Percentiles rank a stretch among this genome's conserved stretches.
Evolutionary conservation across 495 filamentous ascomycete species (phyloP).

Genomic region (Entonaema liquescens): DNA sequence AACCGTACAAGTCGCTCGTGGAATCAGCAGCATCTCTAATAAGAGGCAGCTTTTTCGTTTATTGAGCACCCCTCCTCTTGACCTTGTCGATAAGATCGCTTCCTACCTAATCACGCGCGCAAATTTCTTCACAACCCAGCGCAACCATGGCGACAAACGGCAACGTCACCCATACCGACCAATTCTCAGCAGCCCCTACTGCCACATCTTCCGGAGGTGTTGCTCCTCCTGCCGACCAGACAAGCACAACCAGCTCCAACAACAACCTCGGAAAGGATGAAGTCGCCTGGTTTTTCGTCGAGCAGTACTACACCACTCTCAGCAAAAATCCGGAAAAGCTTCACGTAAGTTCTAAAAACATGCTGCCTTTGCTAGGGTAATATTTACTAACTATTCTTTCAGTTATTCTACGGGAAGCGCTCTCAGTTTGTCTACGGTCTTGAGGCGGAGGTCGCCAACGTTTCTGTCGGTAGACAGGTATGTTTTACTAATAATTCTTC

Average conservation of each 20-base stretch:
- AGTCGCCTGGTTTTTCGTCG: conserved; percentile 98
- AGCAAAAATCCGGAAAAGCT: conserved; percentile 94
- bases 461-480: conserved; percentile 86
- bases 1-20: conserved; percentile 20
- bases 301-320: conserved; percentile 98
- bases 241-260: conserved; percentile 30
- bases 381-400: conserved; percentile 5
- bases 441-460: conserved; percentile 84
- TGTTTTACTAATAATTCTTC: conserved; percentile 44
- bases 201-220: conserved; percentile 32
- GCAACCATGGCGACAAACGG: conserved; percentile 62
- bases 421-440: conserved; percentile 85
- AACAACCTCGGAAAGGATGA: conserved; percentile 74
- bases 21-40: conserved; percentile 15
- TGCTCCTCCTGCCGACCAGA: conserved; percentile 21
- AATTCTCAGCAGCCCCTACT: conserved; percentile 46
- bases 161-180: conserved; percentile 50
- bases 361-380: not conserved
- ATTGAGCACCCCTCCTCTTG: conserved; percentile 16
- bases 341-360: conserved; percentile 65
- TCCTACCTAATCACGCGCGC: conserved; percentile 34
- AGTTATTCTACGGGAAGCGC: conserved; percentile 83
- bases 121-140: conserved; percentile 28
- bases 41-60: conserved; percentile 15
- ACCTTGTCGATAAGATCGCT: conserved; percentile 18